These are phyloP conservation scores for Geranium incanum DNA, from an alignment of 441 rosid genomes.

Conservation along the genomic window DNA sequence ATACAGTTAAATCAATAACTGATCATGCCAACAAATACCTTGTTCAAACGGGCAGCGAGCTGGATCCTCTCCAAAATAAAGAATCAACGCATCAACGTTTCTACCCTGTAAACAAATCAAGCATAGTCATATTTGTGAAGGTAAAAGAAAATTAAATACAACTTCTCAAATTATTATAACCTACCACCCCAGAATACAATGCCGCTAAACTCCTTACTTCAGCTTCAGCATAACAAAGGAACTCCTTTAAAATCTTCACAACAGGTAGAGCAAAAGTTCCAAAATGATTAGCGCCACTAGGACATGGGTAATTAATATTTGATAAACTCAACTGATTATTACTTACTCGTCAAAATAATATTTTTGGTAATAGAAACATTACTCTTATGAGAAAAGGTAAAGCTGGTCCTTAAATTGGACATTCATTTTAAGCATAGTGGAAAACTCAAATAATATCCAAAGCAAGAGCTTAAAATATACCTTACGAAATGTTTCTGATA, in stretches of 20 bases:
- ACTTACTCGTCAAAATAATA: background rate
- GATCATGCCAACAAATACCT: constrained; percentile 30
- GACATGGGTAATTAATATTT: no score
- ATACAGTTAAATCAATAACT: background rate
- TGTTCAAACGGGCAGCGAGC: constrained; percentile 71
- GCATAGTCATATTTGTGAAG: constrained; percentile 3
- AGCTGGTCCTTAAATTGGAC: background rate
- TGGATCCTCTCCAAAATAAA: constrained; percentile 74
- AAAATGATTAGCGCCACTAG: no score
- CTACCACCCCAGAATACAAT: constrained; percentile 60
- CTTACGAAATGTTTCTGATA: constrained; percentile 64
- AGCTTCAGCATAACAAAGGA: constrained; percentile 58
- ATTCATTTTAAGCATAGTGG: background rate
- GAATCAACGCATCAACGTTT: constrained; percentile 58
- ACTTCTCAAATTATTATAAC: constrained; percentile 14
- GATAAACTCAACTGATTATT: background rate
- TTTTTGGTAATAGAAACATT: background rate
- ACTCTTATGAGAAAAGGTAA: background rate
- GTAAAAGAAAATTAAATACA: background rate
- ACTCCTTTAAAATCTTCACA: constrained; percentile 48
- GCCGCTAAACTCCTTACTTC: constrained; percentile 60
- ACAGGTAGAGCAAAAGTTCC: background rate
- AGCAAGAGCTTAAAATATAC: constrained; percentile 27
- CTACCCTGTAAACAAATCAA: constrained; percentile 45
- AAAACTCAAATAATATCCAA: background rate